A percentile compares a stretch with the other conserved stretches of the same genome.
Conservation (phyloP, 768 basidiomycete genomes). For the Russula sp. region DNA sequence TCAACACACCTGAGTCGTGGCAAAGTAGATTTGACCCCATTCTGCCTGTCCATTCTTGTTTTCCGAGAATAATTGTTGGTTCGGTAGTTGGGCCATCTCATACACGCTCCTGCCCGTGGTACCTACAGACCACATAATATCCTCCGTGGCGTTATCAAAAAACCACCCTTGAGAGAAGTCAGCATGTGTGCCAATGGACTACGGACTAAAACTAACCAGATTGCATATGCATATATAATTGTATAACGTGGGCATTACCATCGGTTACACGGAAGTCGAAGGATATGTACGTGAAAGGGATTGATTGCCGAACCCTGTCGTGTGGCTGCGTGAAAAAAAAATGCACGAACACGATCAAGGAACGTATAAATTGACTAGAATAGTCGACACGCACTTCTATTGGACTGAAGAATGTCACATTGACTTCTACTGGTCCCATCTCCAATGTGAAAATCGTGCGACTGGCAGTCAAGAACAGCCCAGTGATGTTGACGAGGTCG, state of each 20-base stretch:
- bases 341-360: background rate
- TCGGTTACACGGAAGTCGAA: conserved; percentile 25
- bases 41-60: conserved; percentile 3
- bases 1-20: conserved; percentile 3
- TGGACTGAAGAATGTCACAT: conserved; percentile 14
- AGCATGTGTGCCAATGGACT: background rate
- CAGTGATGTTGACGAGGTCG: background rate
- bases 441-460: conserved; percentile 7
- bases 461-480: conserved; percentile 3
- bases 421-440: background rate
- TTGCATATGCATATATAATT: conserved; percentile 29
- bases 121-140: background rate
- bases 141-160: background rate
- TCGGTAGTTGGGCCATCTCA: background rate
- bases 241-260: conserved; percentile 24
- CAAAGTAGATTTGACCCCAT: conserved; percentile 13
- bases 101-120: conserved; percentile 7
- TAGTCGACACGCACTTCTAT: conserved; percentile 10
- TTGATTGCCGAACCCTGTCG: conserved; percentile 24
- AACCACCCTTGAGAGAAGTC: background rate
- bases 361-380: background rate
- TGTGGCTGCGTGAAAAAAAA: background rate
- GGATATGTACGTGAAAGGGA: conserved; percentile 30
- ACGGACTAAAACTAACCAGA: conserved; percentile 21
- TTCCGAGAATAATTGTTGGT: conserved; percentile 1